Conservation (phyloP, 2,329 filamentous ascomycete species). For the Didymella keratinophila region DNA sequence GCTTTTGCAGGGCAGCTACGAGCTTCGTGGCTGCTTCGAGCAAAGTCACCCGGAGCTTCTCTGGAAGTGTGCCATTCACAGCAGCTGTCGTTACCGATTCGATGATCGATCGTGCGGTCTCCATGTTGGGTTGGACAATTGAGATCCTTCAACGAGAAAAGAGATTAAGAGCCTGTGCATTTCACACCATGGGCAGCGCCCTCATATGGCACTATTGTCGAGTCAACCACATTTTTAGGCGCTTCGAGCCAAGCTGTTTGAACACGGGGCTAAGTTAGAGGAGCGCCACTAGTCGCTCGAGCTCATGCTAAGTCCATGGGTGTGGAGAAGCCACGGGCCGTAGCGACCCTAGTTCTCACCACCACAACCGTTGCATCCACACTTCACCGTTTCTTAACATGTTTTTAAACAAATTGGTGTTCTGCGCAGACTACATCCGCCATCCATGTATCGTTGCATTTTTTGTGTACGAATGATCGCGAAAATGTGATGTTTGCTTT, state of each 20-base stretch:
- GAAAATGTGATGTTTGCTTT: neutral
- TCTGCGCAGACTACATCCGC: neutral
- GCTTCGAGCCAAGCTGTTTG: neutral
- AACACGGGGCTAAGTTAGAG: neutral
- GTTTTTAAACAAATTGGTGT: neutral
- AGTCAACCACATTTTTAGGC: neutral
- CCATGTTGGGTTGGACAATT: neutral
- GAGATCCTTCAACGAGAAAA: neutral
- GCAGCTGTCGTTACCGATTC: neutral
- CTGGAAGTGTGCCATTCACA: neutral
- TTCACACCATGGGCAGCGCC: neutral
- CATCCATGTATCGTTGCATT: neutral
- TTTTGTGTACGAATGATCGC: neutral
- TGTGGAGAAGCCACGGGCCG: neutral
- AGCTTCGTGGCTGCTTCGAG: conserved; percentile 9
- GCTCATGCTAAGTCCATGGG: neutral
- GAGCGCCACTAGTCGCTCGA: neutral
- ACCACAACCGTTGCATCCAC: neutral
- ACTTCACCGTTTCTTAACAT: neutral
- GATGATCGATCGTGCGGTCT: neutral
- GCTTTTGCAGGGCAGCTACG: conserved; percentile 10
- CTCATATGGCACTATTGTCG: neutral
- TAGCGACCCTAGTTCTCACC: neutral
- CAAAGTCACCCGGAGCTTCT: neutral
- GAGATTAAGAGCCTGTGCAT: neutral